These are phyloP conservation scores for Teunomyces kruisii DNA, from an alignment of 805 yeast species.

Conservation along the genomic window DNA sequence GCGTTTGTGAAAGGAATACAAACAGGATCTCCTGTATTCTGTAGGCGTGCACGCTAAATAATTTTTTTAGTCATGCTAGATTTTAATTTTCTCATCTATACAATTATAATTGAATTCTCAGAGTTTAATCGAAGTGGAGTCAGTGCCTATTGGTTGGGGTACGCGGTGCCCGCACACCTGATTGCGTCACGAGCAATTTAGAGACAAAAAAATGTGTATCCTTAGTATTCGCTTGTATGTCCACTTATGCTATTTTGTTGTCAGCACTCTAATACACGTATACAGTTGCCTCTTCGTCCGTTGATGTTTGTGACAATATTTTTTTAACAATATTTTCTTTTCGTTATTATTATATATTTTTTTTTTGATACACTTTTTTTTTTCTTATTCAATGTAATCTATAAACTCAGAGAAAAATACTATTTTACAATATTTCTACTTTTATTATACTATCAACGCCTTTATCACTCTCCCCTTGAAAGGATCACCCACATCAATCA, in stretches of 20 bases:
- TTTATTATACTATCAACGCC: slow-evolving; percentile 1
- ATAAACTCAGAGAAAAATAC: slow-evolving; percentile 4
- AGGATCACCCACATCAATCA: slow-evolving; percentile 1
- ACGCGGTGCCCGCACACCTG: neutral
- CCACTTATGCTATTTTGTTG: neutral
- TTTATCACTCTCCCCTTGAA: neutral
- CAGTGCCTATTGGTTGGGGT: neutral
- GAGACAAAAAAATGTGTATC: neutral
- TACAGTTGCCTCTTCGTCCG: slow-evolving; percentile 2
- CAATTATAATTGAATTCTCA: slow-evolving; percentile 3
- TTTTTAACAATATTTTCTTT: slow-evolving; percentile 1
- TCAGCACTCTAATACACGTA: neutral
- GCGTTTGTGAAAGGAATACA: too few relatives aligned
- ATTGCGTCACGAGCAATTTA: neutral
- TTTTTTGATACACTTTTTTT: slow-evolving; percentile 3
- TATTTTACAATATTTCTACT: slow-evolving; percentile 1
- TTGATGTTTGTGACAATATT: slow-evolving; percentile 1
- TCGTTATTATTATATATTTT: neutral
- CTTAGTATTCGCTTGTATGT: neutral
- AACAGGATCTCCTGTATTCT: neutral
- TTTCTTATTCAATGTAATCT: slow-evolving; percentile 3
- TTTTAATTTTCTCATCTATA: slow-evolving; percentile 4
- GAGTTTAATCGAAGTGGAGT: slow-evolving; percentile 2
- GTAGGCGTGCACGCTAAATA: neutral
- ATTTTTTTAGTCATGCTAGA: slow-evolving; percentile 4